Evolutionary conservation across 208 protist species (phyloP), one percentile per base, ranked within the genome.

Genomic region (Crithidia sp.): DNA sequence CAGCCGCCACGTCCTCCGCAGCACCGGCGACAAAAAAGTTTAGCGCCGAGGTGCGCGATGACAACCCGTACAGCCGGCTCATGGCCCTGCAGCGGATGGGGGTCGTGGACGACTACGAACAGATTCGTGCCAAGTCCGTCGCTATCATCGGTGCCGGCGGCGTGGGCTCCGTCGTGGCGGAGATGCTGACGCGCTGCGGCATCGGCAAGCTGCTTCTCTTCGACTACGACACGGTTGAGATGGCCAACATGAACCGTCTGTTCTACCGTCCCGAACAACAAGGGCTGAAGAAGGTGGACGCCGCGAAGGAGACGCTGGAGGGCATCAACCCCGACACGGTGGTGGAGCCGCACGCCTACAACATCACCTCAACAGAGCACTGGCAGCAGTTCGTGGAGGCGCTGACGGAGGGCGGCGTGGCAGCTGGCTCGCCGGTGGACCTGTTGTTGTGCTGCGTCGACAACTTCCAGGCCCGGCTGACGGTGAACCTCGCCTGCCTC

Each of bases 171-270:
- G 98, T 99, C n/a, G 94, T 96, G n/a, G 96, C 96, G 2, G 98
- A 99, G 76, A 99, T 99, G 98, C 89, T 99, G 12, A 98, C 96
- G 6, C 87, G 98, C 47, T 99, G 98, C 80, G 98, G 98, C 52
- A 92, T 99, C 55, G 98, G 98, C 55, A 99, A 99, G 81, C 84
- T 99, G 12, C 71, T 99, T n/a, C 83, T 99, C 54, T 99, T 98
- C 72, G 98, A 99, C 85, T 99, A 99, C 86, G 98, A 99, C 87
- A 99, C 87, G 58, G 98, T 99, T 7, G 97, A 99, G 73, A 74
- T 99, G 37, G 97, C 98, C 3, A 99, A 99, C 86, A 99, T 99
- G 98, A 99, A 99, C 77, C 86, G 94, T 9, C 87, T 99, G 47
- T 99, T 98, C 77, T 99, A 98, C 81, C 87, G 95, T n/a, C 98